Conservation (phyloP, 2,329 filamentous ascomycete genomes). For the Orbilia javanica region DNA sequence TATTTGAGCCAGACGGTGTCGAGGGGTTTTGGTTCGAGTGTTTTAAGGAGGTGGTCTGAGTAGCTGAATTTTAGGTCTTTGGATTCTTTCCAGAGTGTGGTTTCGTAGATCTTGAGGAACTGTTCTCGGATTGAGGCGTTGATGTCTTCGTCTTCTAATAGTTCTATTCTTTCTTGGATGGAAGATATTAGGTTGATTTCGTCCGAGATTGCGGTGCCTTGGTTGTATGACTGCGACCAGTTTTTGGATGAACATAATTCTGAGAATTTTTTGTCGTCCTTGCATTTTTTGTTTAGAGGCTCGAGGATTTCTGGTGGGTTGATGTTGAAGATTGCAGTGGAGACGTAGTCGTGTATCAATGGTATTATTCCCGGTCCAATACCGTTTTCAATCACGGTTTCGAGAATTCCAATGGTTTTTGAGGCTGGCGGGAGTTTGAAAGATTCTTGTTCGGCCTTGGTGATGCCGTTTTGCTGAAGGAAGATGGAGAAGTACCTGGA, state of each 20-base stretch:
- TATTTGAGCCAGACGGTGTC: background rate
- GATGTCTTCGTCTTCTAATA: background rate
- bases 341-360: background rate
- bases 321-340: background rate
- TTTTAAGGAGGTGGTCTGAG: background rate
- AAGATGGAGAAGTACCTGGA: constrained; percentile 30
- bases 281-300: background rate
- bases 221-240: background rate
- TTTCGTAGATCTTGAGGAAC: background rate
- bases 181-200: background rate
- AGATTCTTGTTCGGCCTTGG: background rate
- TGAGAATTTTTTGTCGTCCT: background rate
- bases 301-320: background rate
- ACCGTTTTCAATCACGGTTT: background rate
- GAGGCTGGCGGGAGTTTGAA: background rate
- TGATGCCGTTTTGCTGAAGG: constrained; percentile 18
- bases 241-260: background rate
- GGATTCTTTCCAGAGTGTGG: background rate
- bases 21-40: background rate
- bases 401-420: background rate
- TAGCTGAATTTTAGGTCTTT: background rate
- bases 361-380: background rate
- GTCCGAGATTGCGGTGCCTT: too few species aligned
- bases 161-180: background rate
- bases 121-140: background rate